Evolutionary conservation across 2,329 filamentous ascomycete species (phyloP), one percentile per base, ranked within the genome.

Genomic region (Fusarium sp.): DNA sequence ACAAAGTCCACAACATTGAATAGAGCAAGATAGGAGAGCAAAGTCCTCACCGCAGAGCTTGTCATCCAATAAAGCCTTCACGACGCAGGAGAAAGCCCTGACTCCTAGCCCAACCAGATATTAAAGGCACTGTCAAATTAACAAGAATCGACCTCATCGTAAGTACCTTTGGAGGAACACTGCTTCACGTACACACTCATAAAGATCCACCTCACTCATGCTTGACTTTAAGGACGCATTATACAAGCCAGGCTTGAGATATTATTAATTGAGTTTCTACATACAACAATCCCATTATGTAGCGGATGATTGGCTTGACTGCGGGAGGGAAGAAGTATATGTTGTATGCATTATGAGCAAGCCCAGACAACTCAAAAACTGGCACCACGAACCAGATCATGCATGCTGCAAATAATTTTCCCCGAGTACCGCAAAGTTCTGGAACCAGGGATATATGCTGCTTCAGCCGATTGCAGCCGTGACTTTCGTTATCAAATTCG

Each of bases 241-340:
- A 24, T 14, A 36, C 53, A 69, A 70, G 55, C 35, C 26, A 62
- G 39, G 59, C 26, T 64, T 68, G 63, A 55, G 26, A 50, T 70
- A 63, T 76, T 77, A 78, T 70, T 77, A 72, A 51, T 73, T 56
- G 62, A 72, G 38, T 66, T 57, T 74, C 68, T 73, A 75, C 48
- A 73, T 71, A 69, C 62, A 53, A 47, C 41, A 36, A n/a, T 45
- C 26, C 30, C 22, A 35, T 44, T 20, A 51, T 11, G 45, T 30
- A 41, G 55, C 28, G 24, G 55, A 55, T 38, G 28, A 44, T 14
- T 51, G n/a, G 45, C 36, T 38, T 54, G 50, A 56, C 61, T 60
- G 57, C 48, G 50, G 57, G 42, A 70, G 54, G 45, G 56, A 54
- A 56, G 65, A 51, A 56, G 45, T 42, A 56, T 39, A 44, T 73